phyloP scores from a whole-genome alignment of 78 protist genomes.

The Fonticula alba region DNA sequence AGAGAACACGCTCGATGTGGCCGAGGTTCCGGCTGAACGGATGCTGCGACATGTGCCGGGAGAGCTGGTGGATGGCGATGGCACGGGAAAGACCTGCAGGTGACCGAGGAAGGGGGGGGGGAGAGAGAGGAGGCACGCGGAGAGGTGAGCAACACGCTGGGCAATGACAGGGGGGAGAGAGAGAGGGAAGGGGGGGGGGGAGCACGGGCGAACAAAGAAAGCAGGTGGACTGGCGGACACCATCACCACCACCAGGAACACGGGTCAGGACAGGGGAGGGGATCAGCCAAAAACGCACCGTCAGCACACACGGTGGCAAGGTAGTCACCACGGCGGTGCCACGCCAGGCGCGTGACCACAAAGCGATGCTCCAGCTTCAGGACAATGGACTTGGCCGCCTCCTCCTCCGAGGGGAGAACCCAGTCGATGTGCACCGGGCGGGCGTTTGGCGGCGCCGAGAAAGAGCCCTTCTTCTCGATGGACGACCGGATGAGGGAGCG shows the following conservation, averaged over 20 bases:
- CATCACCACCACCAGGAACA: no score
- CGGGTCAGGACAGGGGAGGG: no score
- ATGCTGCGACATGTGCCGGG: background rate
- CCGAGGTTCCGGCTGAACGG: constrained; percentile 49
- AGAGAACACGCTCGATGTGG: constrained; percentile 25
- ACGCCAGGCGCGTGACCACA: constrained; percentile 23
- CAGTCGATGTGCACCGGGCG: no score
- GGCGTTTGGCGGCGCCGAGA: background rate
- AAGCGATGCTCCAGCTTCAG: background rate
- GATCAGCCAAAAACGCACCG: background rate
- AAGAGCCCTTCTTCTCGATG: background rate
- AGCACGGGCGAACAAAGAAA: no score
- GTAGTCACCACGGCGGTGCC: constrained; percentile 89
- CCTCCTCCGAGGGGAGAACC: background rate
- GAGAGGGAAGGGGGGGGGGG: no score
- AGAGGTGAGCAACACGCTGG: no score
- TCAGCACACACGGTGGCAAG: constrained; percentile 56
- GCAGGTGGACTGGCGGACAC: no score
- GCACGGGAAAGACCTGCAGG: no score
- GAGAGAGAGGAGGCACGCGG: no score
- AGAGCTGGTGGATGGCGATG: constrained; percentile 15
- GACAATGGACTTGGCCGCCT: background rate
- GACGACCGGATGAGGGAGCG: no score
- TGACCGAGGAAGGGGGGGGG: no score
- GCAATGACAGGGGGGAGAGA: no score